Evolutionary conservation across 73 alveolate genomes (phyloP).

Genomic region (Paramecium sonneborni): DNA sequence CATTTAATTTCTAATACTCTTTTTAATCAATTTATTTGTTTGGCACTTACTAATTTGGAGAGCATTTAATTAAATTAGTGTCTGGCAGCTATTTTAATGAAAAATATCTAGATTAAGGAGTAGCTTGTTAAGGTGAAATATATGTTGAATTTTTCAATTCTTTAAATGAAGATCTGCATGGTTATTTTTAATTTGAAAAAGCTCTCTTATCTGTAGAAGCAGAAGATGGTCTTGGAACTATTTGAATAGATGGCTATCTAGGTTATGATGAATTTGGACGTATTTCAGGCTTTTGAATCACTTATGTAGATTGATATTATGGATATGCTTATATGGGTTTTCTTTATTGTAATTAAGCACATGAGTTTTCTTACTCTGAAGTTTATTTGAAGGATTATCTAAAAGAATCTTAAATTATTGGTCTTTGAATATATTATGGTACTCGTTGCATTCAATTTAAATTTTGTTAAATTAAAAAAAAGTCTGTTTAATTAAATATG

Average conservation of each 20-base stretch:
- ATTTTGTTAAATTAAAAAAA: conserved; percentile 10
- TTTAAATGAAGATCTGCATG: conserved; percentile 36
- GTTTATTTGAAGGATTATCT: background rate
- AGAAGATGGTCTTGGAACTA: conserved; percentile 49
- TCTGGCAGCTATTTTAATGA: background rate
- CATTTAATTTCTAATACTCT: conserved; percentile 43
- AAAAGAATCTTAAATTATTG: background rate
- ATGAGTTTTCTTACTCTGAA: background rate
- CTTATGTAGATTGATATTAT: background rate
- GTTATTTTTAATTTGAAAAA: conserved; percentile 11
- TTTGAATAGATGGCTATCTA: background rate
- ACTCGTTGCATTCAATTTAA: conserved; percentile 51
- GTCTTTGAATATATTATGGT: conserved; percentile 8
- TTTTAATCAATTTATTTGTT: conserved; percentile 25
- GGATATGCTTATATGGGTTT: conserved; percentile 10
- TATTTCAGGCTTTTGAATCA: background rate
- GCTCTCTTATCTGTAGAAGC: conserved; percentile 27
- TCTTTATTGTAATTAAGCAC: background rate
- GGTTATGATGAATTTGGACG: conserved; percentile 37
- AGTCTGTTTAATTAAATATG: conserved; percentile 31
- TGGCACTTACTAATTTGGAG: background rate
- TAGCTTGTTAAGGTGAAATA: background rate
- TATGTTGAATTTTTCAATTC: conserved; percentile 30
- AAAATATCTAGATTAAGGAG: conserved; percentile 35
- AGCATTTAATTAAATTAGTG: background rate